Base-by-base conservation (phyloP, 208 protist genomes). In the Crithidia expoeki region DNA sequence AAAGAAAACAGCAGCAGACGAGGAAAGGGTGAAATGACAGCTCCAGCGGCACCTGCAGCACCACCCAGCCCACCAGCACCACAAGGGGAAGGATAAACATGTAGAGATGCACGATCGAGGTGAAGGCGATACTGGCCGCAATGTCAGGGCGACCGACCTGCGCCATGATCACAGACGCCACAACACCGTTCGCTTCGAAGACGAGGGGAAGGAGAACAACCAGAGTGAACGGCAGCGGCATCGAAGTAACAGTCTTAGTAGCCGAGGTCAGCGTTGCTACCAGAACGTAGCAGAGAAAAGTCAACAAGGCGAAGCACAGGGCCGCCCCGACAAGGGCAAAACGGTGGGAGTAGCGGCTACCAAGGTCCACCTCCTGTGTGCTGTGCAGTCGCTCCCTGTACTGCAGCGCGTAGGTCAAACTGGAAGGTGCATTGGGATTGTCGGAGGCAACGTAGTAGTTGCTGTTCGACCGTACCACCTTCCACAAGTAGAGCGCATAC, bases 141-240 rank as follows among this genome's bases (percentile, higher is more conserved):
- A 96, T 84, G 78, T 96, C 92, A 44, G 93, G 89, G 28, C 92
- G 88, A 1, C 79, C 75, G 33, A 80, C 80, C 11, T 60, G 57
- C 25, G 92, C 75, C 67, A 94, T 76, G 30, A 85, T 69, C 28
- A 90, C 73, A 1, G 84, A 79, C 25, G 89, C 83, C 16, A 76
- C 79, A 23, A 90, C 61, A 44, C 85, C 78, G 30, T 74, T 80
- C 4, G 73, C 67, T 55, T 88, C 84, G 42, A 90, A 90, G 25
- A 83, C 74, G 27, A 90, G 67, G 4, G 89, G 92, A 0, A 94
- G 62, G 12, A 94, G 40, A 9, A 92, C 60, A 12, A 93, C 77
- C 7, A 82, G 53, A 21, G 89, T 57, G 69, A 93, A 88, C 32
- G 79, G 57, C 32, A 85, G 62, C 27, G 75, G 70, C n/a, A 93